phyloP scores from a whole-genome alignment of 2,329 filamentous ascomycete species.

The Ceratocystiopsis sp. region DNA sequence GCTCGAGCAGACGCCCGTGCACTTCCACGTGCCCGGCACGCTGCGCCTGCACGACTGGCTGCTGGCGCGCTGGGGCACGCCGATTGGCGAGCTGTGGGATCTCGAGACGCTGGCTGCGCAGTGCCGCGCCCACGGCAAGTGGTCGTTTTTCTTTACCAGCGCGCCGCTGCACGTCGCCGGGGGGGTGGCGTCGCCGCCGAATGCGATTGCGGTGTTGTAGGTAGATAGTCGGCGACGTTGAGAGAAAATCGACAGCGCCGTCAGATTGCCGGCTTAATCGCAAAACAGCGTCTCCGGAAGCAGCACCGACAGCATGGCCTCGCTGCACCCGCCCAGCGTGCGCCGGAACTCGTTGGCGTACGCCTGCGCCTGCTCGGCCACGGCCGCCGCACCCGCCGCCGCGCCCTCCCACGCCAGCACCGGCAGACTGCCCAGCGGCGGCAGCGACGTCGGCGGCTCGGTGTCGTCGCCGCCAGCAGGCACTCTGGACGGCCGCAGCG shows the following conservation, averaged over 20 bases:
- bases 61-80: constrained; percentile 9
- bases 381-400: constrained; percentile 19
- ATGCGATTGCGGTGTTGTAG: not conserved
- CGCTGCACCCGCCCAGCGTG: constrained; percentile 49
- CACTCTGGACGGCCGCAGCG: constrained; percentile 22
- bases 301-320: constrained; percentile 13
- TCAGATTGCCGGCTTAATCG: no score
- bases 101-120: constrained; percentile 19
- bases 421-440: constrained; percentile 31
- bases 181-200: constrained; percentile 3
- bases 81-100: constrained; percentile 26
- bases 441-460: constrained; percentile 24
- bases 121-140: constrained; percentile 16
- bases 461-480: constrained; percentile 33
- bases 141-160: constrained; percentile 12
- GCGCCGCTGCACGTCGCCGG: constrained; percentile 5
- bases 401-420: constrained; percentile 49
- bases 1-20: constrained; percentile 22
- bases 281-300: constrained; percentile 7
- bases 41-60: constrained; percentile 8
- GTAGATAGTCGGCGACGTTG: no score
- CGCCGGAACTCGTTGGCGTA: constrained; percentile 44
- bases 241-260: no score
- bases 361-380: constrained; percentile 27
- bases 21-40: constrained; percentile 1